phyloP scores from a whole-genome alignment of 768 basidiomycete genomes.

The Epithele typhae region DNA sequence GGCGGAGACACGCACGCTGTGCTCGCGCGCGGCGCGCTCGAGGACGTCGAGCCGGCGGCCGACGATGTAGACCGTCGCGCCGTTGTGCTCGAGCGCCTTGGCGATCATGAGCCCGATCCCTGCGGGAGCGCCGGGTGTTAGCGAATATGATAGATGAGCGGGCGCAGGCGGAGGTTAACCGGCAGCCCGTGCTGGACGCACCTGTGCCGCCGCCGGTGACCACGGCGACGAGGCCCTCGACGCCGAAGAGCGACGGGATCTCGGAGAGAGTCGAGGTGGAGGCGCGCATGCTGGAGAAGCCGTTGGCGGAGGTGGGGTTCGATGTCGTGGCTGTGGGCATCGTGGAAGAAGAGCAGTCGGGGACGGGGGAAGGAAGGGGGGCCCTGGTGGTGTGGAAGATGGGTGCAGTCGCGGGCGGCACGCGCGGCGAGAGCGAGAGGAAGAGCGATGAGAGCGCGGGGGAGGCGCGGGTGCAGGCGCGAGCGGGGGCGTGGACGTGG shows the following conservation, averaged over 20 bases:
- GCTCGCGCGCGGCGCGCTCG: constrained; percentile 54
- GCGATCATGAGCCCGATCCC: constrained; percentile 84
- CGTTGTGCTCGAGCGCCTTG: constrained; percentile 71
- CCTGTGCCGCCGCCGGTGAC: constrained; percentile 76
- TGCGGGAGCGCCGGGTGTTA: constrained; percentile 20
- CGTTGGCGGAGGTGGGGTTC: neutral
- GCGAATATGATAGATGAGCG: too few relatives aligned
- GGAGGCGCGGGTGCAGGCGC: too few relatives aligned
- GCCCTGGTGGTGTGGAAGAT: neutral
- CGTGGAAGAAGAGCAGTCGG: neutral
- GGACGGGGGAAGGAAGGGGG: neutral
- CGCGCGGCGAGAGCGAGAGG: neutral
- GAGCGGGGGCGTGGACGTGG: too few relatives aligned
- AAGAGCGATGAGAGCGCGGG: too few relatives aligned
- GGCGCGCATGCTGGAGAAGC: neutral
- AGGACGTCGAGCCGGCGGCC: constrained; percentile 59
- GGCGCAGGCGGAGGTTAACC: too few relatives aligned
- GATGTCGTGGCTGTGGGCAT: too few relatives aligned
- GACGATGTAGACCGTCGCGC: constrained; percentile 78
- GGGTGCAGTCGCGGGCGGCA: too few relatives aligned
- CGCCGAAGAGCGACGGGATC: constrained; percentile 43
- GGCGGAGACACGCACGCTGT: constrained; percentile 43
- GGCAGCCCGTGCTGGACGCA: too few relatives aligned
- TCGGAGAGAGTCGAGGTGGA: constrained; percentile 5
- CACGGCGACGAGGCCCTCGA: constrained; percentile 62